Evolutionary conservation across 176 grass and related monocot genomes (phyloP), one percentile per base, ranked within the genome.

Genomic region (Hordeum vulgare): DNA sequence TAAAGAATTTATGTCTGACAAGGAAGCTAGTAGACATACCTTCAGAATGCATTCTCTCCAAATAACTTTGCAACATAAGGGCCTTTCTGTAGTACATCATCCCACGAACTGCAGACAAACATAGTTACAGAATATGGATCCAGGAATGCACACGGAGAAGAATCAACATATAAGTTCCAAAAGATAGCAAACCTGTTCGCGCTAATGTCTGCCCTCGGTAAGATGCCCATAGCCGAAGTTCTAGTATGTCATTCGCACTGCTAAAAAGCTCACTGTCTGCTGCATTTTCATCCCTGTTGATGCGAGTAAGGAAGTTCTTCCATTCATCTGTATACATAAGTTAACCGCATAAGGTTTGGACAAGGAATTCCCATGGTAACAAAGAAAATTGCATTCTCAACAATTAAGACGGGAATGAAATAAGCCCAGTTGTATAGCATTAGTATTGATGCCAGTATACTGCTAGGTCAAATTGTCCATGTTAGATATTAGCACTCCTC

Each of bases 41-140:
- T 97, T 94, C 92, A 88, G 86, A 91, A 53, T 77, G 82, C 64
- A 87, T 79, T 76, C 83, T 94, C 88, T 97, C 95, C 83, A 94
- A 83, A 89, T 97, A 92, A 84, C 75, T 97, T 82, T 97, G 95
- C 56, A 97, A 82, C 92, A 97, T 94, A 72, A 97, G 92, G 60
- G 95, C 95, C 77, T 97, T 97, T 70, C 95, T 92, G 15, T 97
- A 97, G 84, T 97, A 97, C 95, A 97, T 97, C 95, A 97, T 97
- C 21, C 95, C 95, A 77, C 92, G 95, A 61, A 97, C 95, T 97
- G 83, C 76, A 91, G 24, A 45, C 53, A 33, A 73, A 71, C 29
- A 70, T 18, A 82, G 76, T 69, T 82, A 17, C 44, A 80, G 61
- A 81, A 56, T 11, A 53, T 82, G 47, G 51, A 53, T 81, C 40